These are phyloP conservation scores for Thymus mandschuricus DNA, from an alignment of 257 asterid genomes.

Conservation along the genomic window DNA sequence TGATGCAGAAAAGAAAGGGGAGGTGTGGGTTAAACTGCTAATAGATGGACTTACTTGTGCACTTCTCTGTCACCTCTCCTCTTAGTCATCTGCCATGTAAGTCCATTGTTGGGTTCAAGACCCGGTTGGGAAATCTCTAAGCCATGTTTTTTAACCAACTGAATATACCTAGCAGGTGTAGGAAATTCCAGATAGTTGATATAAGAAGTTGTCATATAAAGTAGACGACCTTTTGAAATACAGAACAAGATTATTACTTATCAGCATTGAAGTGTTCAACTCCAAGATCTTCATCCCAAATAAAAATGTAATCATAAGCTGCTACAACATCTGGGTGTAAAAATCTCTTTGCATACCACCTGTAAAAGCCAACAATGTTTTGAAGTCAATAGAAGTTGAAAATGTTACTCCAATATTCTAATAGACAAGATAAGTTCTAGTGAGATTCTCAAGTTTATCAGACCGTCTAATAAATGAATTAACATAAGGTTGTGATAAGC, in stretches of 20 bases:
- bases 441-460: background rate
- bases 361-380: constrained; percentile 34
- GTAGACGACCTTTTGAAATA: background rate
- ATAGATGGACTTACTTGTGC: constrained; percentile 74
- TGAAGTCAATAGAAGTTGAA: constrained; percentile 9
- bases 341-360: constrained; percentile 99
- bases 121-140: constrained; percentile 99
- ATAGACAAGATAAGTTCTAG: constrained; percentile 5
- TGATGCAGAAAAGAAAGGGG: background rate
- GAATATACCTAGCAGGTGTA: constrained; percentile 66
- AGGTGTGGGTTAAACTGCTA: background rate
- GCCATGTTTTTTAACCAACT: constrained; percentile 82
- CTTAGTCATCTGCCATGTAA: constrained; percentile 99
- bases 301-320: constrained; percentile 91
- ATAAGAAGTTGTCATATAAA: constrained; percentile 20
- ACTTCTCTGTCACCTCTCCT: constrained; percentile 95
- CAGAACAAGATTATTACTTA: constrained; percentile 47
- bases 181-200: constrained; percentile 16
- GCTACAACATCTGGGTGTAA: constrained; percentile 94
- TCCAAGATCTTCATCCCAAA: constrained; percentile 99
- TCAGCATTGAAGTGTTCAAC: constrained; percentile 92
- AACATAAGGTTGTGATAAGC: background rate
- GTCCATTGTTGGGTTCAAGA: constrained; percentile 94
- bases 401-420: background rate
- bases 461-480: constrained; percentile 4